Evolutionary conservation across 169 alveolate species (phyloP).

Genomic region (Cryptosporidium muris): DNA sequence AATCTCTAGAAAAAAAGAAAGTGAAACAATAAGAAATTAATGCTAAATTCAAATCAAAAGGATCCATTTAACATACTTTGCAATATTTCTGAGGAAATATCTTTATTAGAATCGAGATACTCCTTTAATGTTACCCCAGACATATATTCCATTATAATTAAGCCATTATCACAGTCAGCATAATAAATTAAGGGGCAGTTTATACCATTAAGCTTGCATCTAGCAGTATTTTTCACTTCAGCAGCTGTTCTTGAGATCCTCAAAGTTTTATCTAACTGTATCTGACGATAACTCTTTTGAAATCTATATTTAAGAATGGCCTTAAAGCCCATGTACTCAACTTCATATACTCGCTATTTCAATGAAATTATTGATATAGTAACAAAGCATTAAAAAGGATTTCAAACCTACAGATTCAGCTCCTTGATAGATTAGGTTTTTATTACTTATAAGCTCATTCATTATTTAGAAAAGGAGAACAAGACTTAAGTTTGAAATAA

Average conservation of each 20-base stretch:
- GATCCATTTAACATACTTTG: not conserved
- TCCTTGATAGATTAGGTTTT: constrained; percentile 43
- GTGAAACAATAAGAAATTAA: not conserved
- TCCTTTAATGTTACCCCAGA: constrained; percentile 23
- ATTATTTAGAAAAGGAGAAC: not conserved
- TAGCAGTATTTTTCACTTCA: constrained; percentile 44
- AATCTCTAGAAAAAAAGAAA: constrained; percentile 12
- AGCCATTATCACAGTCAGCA: constrained; percentile 44
- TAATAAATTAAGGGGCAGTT: constrained; percentile 48
- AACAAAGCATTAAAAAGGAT: not conserved
- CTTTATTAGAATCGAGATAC: not conserved
- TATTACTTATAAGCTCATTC: not conserved
- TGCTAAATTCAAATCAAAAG: not conserved
- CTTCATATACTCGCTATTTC: constrained; percentile 22
- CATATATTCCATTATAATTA: constrained; percentile 35
- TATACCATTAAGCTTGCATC: constrained; percentile 32
- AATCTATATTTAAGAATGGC: constrained; percentile 42
- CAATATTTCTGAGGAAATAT: not conserved
- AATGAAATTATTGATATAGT: not conserved
- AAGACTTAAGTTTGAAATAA: not conserved
- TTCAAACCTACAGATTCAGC: constrained; percentile 64
- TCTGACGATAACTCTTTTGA: constrained; percentile 48
- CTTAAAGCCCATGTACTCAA: constrained; percentile 1
- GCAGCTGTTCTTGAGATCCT: constrained; percentile 16
- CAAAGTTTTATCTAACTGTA: constrained; percentile 22